These are phyloP conservation scores for Penicillium fuscoglaucum DNA, from an alignment of 2,329 filamentous ascomycete genomes.

Conservation along the genomic window DNA sequence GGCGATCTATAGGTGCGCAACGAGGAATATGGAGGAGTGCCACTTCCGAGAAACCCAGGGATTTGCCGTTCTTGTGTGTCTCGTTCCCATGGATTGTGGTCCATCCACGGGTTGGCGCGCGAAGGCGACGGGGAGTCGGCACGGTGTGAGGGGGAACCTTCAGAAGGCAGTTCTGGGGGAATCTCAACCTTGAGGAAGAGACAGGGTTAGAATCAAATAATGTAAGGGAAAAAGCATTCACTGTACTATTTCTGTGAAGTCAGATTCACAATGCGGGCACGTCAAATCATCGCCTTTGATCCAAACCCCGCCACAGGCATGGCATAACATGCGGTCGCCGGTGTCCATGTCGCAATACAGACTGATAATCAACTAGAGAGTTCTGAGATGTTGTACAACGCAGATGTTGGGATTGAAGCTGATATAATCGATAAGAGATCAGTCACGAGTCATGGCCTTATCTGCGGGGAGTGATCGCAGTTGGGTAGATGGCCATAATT, in stretches of 20 bases:
- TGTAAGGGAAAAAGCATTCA: conserved; percentile 5
- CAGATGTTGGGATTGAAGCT: conserved; percentile 1
- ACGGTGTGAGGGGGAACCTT: conserved; percentile 27
- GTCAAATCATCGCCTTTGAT: conserved; percentile 65
- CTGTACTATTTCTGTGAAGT: conserved; percentile 84
- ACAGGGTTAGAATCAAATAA: conserved; percentile 5
- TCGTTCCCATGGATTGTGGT: conserved; percentile 51
- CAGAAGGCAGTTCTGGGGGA: conserved; percentile 24
- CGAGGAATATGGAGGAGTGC: conserved; percentile 28
- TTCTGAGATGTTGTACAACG: conserved; percentile 7
- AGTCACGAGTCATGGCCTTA: conserved; percentile 29
- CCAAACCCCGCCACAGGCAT: conserved; percentile 80
- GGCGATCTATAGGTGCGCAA: conserved; percentile 47
- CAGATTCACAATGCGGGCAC: conserved; percentile 76
- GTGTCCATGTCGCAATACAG: conserved; percentile 30
- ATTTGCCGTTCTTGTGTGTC: conserved; percentile 46
- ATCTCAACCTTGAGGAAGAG: conserved; percentile 34
- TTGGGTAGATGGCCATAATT: background rate
- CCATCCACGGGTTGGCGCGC: conserved; percentile 36
- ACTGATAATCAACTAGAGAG: background rate
- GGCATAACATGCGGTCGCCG: conserved; percentile 77
- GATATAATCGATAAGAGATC: conserved; percentile 13
- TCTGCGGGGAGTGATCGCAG: conserved; percentile 20
- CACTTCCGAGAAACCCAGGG: conserved; percentile 8
- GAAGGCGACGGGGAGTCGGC: conserved; percentile 21